These are phyloP conservation scores for Tuber umbilicatum DNA, from an alignment of 495 filamentous ascomycete species.

Conservation along the genomic window DNA sequence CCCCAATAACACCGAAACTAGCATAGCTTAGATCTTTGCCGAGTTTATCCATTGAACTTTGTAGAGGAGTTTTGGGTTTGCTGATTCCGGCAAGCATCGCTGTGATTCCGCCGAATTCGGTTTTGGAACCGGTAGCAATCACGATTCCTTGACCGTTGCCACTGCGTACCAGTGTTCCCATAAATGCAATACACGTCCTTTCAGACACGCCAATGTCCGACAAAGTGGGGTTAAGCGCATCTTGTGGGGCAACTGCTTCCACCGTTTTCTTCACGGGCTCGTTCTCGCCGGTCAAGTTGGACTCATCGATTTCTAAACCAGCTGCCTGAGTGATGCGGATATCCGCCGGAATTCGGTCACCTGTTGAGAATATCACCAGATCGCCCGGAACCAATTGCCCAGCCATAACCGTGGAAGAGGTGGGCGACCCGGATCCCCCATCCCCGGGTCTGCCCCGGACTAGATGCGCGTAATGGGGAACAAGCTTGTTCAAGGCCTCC, in stretches of 20 bases:
- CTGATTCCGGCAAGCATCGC: constrained; percentile 88
- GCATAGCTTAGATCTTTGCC: constrained; percentile 91
- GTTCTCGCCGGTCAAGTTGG: constrained; percentile 95
- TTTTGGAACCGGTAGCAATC: constrained; percentile 83
- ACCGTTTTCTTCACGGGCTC: constrained; percentile 75
- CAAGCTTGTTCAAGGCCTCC: constrained; percentile 85
- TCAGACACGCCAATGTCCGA: constrained; percentile 38
- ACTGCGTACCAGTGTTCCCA: constrained; percentile 93
- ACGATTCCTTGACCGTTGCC: constrained; percentile 96
- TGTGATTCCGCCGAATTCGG: constrained; percentile 95
- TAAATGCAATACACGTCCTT: constrained; percentile 68
- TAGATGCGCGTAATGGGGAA: constrained; percentile 88
- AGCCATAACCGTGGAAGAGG: constrained; percentile 76
- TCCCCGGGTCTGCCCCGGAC: constrained; percentile 57
- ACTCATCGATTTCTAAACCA: constrained; percentile 89
- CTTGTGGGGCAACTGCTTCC: constrained; percentile 51
- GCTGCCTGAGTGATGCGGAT: constrained; percentile 84
- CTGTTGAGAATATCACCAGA: constrained; percentile 84
- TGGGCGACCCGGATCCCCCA: constrained; percentile 50
- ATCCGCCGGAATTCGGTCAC: constrained; percentile 93
- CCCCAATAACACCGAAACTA: constrained; percentile 86
- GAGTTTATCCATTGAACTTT: constrained; percentile 92
- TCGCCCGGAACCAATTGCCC: constrained; percentile 84
- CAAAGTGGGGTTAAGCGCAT: constrained; percentile 31
- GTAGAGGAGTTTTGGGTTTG: constrained; percentile 85